phyloP scores from a whole-genome alignment of 116 monocot genomes.

The Cymodocea nodosa region DNA sequence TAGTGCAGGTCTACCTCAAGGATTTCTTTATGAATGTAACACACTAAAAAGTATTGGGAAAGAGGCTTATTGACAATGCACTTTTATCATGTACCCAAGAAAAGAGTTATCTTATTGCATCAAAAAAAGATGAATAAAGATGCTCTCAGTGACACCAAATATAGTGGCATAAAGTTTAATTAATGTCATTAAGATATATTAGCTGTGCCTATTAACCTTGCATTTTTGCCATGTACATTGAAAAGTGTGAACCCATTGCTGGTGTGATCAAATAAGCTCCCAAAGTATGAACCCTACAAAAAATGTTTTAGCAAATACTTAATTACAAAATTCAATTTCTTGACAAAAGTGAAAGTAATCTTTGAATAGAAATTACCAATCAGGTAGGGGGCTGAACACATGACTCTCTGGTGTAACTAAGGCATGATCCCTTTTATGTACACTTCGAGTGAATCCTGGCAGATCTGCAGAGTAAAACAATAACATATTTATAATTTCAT shows the following conservation, averaged over 20 bases:
- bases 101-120: too few relatives aligned
- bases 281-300: conserved; percentile 57
- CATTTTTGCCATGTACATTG: conserved; percentile 93
- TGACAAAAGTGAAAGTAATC: background rate
- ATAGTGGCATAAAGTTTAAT: background rate
- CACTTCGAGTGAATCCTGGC: conserved; percentile 89
- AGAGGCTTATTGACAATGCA: too few relatives aligned
- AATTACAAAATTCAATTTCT: background rate
- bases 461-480: conserved; percentile 43
- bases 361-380: conserved; percentile 35
- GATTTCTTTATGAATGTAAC: too few relatives aligned
- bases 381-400: conserved; percentile 71
- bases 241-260: conserved; percentile 78
- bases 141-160: too few relatives aligned
- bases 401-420: conserved; percentile 83
- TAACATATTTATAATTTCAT: background rate
- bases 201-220: conserved; percentile 27
- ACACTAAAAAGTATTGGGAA: too few relatives aligned
- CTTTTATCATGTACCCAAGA: too few relatives aligned
- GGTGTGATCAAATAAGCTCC: conserved; percentile 88
- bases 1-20: too few relatives aligned
- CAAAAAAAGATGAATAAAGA: too few relatives aligned
- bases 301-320: background rate
- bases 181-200: background rate
- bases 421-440: conserved; percentile 72